Base-by-base conservation (phyloP, 352 stramenopile genomes). In the Plasmopara halstedii region DNA sequence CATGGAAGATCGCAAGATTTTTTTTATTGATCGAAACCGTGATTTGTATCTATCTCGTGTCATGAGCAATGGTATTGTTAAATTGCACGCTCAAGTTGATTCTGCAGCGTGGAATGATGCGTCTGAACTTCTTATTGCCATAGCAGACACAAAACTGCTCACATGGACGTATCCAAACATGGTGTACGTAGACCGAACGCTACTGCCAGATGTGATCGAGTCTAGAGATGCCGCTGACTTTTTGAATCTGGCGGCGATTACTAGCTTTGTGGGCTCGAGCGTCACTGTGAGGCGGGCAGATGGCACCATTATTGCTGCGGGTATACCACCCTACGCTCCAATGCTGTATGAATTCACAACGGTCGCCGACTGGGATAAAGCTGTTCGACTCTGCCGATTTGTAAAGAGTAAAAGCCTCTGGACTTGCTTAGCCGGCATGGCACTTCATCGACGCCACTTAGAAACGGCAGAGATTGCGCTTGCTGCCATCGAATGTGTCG, bases 141-240 rank as follows among this genome's bases (percentile, higher is more conserved):
- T 96, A 39, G 79, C 85, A 1, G 92, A 97, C 52, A 67, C 79
- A 17, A 92, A 88, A 43, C 50, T 97, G 20, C 50, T 96, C 45
- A 88, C 83, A 1, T 98, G 83, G 83, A 86, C 78, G 50, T 95
- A 97, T 50, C 89, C 91, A 7, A 87, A 83, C 51, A 91, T 95
- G 62, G 77, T 95, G 3, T 95, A 89, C 48, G 75, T 96, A 23
- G 89, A 97, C 53, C 78, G 71, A n/a, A 95, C 94, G 25, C 67
- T 98, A 21, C 61, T 97, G 13, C 56, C 50, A 0, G 70, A 95
- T 32, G 70, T 92, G 2, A 67, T 88, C 15, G 83, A 93, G 37
- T 63, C 63, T 23, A 73, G 73, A 21, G 85, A 97, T 45, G 85
- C 55, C 2, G 55, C 58, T 1, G 73, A 93, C 26, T 95, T 95